These are phyloP conservation scores for Chalaropsis thielavioides DNA, from an alignment of 2,329 filamentous ascomycete genomes.

Conservation along the genomic window DNA sequence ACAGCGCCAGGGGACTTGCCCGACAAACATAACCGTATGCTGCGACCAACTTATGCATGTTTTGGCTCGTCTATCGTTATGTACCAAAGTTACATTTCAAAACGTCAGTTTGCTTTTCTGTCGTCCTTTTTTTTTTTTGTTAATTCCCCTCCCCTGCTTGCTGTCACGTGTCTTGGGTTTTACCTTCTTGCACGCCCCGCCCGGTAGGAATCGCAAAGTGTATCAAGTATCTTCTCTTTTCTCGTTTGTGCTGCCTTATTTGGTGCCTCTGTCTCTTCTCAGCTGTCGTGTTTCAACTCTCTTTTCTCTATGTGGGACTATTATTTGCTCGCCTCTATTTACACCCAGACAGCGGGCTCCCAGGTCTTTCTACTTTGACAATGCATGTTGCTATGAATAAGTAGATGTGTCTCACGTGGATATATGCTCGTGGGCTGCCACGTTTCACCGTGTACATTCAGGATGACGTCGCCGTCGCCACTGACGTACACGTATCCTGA, in stretches of 20 bases:
- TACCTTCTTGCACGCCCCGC: background rate
- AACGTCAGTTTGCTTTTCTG: constrained; percentile 1
- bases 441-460: background rate
- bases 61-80: background rate
- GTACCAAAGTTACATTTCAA: background rate
- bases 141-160: background rate
- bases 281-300: constrained; percentile 3
- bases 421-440: background rate
- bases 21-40: background rate
- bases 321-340: background rate
- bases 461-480: background rate
- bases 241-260: background rate
- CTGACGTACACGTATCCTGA: background rate
- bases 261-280: background rate
- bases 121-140: background rate
- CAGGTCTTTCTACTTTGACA: background rate
- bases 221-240: background rate
- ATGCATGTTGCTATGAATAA: background rate
- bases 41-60: background rate
- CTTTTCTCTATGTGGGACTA: background rate
- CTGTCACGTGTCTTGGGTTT: background rate
- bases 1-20: background rate
- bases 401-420: background rate
- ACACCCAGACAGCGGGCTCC: background rate
- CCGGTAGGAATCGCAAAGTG: background rate